Evolutionary conservation across 2,329 filamentous ascomycete species (phyloP).

Genomic region (Neofusicoccum sp.): DNA sequence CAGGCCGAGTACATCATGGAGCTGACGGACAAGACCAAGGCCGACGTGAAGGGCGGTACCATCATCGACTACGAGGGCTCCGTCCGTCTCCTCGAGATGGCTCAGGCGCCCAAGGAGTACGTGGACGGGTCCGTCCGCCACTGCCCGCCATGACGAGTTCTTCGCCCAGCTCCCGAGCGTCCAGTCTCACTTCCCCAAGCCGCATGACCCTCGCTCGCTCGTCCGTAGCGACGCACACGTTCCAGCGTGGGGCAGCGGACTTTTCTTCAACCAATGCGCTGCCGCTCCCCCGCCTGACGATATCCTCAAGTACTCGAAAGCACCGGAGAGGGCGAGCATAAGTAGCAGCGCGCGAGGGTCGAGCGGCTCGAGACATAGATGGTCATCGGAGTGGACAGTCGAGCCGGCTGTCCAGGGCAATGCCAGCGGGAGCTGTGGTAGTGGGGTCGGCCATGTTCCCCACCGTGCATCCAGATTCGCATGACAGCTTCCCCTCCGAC

Average conservation of each 20-base stretch:
- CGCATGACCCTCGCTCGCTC: constrained; percentile 50
- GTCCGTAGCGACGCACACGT: constrained; percentile 73
- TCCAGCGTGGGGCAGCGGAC: constrained; percentile 68
- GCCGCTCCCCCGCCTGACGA: constrained; percentile 72
- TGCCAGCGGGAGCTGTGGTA: constrained; percentile 54
- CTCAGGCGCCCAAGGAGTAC: constrained; percentile 99
- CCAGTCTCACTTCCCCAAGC: constrained; percentile 55
- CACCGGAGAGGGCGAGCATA: constrained; percentile 32
- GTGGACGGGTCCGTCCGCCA: constrained; percentile 75
- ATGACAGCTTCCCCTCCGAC: too few species aligned
- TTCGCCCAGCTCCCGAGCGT: constrained; percentile 45
- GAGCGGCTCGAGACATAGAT: constrained; percentile 54
- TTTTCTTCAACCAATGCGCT: constrained; percentile 64
- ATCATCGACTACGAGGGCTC: constrained; percentile 99
- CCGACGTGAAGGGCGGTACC: constrained; percentile 99
- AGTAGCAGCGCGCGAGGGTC: constrained; percentile 21
- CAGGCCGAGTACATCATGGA: constrained; percentile 99
- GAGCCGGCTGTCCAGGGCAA: constrained; percentile 88
- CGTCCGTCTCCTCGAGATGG: constrained; percentile 95
- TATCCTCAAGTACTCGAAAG: constrained; percentile 66
- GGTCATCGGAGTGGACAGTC: constrained; percentile 77
- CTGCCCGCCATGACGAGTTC: constrained; percentile 43
- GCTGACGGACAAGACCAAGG: constrained; percentile 99
- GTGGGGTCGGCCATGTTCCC: too few species aligned
- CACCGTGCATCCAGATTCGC: too few species aligned